Evolutionary conservation across 179 eudicot genomes (phyloP), one percentile per base, ranked within the genome.

Genomic region (Drosera spatulata): DNA sequence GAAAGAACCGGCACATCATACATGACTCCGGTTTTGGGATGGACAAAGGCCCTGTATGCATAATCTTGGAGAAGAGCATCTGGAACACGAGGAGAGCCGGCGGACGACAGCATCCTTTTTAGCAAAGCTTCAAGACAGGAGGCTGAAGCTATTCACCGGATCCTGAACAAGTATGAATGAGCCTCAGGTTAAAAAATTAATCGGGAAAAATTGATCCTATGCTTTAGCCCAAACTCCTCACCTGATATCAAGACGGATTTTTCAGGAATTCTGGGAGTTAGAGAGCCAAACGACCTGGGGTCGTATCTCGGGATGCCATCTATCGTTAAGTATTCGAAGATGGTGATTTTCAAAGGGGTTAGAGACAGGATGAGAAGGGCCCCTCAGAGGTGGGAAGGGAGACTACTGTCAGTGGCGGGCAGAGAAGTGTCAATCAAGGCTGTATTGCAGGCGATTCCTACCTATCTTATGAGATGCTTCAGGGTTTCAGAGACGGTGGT

Each of bases 1-100:
- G 86, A 70, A 7, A 94, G 91, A 5, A 74, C 80, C 0, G 9
- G 11, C 14, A 86, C 96, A 57, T 82, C 83, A 56, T 58, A 86
- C 3, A 58, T 39, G 53, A 80, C 49, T 46, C 96, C 96, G 1
- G 91, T 88, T 22, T 51, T 78, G 5, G 94, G 91, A 63, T 60
- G 72, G 55, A 63, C 70, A 60, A 91, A 79, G 10, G 94, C 91
- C 65, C 69, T 58, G 56, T 60, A 88, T 44, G 97, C 85, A 58
- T 85, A 85, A 10, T 81, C 88, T 72, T 91, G 96, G 15, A 91
- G 82, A 51, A 80, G 77, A 10, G 79, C 64, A 74, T 90, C 97
- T 39, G 87, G 67, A 33, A 75, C 80, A 10, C 70, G 83, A 0
- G 77, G 66, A 50, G 70, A 65, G 49, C 43, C 43, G 1, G 1